Percentiles rank a stretch among this genome's conserved stretches.
phyloP scores from a whole-genome alignment of 352 stramenopile species.

The Saprolegnia diclina region DNA sequence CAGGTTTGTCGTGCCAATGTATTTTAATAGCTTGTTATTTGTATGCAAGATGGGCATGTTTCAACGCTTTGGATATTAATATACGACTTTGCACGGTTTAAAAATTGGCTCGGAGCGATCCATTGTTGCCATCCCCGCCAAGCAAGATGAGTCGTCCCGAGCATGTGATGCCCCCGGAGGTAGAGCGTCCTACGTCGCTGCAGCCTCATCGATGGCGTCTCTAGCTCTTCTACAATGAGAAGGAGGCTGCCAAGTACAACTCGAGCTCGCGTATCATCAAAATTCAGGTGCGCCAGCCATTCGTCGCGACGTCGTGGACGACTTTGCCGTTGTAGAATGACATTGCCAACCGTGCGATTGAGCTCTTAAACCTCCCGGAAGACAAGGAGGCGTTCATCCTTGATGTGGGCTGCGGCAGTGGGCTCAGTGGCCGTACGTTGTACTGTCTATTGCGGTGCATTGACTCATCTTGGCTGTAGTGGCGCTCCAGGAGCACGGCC shows the following conservation, averaged over 20 bases:
- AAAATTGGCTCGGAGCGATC: neutral
- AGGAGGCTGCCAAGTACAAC: conserved; percentile 91
- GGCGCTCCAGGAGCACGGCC: conserved; percentile 86
- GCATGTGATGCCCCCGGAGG: conserved; percentile 78
- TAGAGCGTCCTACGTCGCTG: conserved; percentile 30
- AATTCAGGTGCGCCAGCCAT: conserved; percentile 67
- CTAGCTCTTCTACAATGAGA: conserved; percentile 90
- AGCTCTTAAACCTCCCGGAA: conserved; percentile 93
- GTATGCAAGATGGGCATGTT: neutral
- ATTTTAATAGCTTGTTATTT: conserved; percentile 18
- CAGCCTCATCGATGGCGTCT: neutral
- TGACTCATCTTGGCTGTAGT: conserved; percentile 39
- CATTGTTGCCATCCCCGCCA: neutral
- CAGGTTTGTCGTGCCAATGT: neutral
- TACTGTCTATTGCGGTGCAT: conserved; percentile 12
- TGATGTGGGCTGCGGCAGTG: conserved; percentile 96
- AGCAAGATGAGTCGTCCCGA: conserved; percentile 79
- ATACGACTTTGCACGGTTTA: neutral
- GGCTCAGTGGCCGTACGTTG: conserved; percentile 88
- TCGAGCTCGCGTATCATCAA: conserved; percentile 89
- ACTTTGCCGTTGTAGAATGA: conserved; percentile 51
- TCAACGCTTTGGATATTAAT: neutral
- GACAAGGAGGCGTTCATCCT: conserved; percentile 88
- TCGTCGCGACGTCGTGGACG: neutral
- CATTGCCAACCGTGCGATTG: conserved; percentile 94